Conservation (phyloP, 2,329 filamentous ascomycete genomes). For the Keithomyces neogunnii region DNA sequence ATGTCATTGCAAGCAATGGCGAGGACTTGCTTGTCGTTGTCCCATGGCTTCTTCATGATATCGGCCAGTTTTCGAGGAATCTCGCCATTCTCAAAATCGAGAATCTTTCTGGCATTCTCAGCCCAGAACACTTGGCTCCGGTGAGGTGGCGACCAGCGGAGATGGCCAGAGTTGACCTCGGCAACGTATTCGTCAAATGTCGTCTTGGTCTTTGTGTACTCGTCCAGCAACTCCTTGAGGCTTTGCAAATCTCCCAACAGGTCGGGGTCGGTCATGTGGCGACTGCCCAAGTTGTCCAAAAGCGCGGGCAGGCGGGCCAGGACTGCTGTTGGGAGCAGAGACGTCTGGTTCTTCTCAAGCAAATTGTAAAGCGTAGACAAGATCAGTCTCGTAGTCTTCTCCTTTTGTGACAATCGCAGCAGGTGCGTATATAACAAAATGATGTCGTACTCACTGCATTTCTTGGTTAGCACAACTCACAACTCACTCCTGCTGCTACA, state of each 20-base stretch:
- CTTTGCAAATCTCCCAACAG: constrained; percentile 53
- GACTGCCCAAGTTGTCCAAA: constrained; percentile 53
- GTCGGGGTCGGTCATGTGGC: constrained; percentile 57
- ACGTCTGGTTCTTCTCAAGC: constrained; percentile 59
- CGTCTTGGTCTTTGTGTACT: constrained; percentile 62
- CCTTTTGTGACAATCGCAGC: constrained; percentile 85
- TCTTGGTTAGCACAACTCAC: neutral
- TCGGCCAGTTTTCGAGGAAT: constrained; percentile 75
- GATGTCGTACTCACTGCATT: constrained; percentile 79
- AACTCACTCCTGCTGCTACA: neutral
- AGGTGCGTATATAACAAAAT: constrained; percentile 88
- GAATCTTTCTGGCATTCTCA: constrained; percentile 79
- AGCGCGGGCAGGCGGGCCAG: constrained; percentile 70
- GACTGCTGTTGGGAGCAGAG: constrained; percentile 74
- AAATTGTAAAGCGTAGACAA: constrained; percentile 87
- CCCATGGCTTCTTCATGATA: constrained; percentile 66
- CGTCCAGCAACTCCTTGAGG: constrained; percentile 55
- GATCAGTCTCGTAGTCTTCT: constrained; percentile 90
- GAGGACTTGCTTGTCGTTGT: constrained; percentile 77
- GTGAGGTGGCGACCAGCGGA: constrained; percentile 90
- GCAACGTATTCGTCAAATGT: constrained; percentile 86
- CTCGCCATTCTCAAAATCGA: constrained; percentile 74
- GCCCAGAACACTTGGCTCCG: constrained; percentile 82
- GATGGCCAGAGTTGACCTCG: constrained; percentile 76
- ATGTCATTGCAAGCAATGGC: constrained; percentile 92